Conservation (phyloP, 2,329 filamentous ascomycete species). For the Hirsutella thompsonii region DNA sequence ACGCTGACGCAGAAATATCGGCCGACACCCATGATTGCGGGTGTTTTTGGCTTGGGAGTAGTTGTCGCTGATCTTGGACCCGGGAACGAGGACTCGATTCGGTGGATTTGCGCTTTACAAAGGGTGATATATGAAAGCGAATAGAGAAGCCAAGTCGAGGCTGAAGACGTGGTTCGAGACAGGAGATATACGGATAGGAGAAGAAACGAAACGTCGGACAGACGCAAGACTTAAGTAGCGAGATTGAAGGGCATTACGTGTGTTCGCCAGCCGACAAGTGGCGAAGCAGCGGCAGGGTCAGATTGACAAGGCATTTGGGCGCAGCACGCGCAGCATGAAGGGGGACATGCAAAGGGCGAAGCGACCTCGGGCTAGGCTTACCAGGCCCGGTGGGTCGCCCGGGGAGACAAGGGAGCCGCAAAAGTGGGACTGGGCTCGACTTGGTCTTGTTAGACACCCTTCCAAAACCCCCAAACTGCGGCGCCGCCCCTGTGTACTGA, state of each 20-base stretch:
- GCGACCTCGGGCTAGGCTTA: neutral
- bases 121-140: too few species aligned
- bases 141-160: too few species aligned
- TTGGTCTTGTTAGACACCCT: too few species aligned
- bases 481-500: too few species aligned
- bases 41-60: slow-evolving; percentile 3
- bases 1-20: slow-evolving; percentile 77
- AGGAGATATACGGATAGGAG: neutral
- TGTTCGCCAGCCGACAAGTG: neutral
- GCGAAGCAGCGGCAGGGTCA: neutral
- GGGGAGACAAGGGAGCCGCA: neutral
- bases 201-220: neutral
- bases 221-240: neutral
- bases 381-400: neutral
- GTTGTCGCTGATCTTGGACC: too few species aligned
- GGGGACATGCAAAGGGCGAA: neutral
- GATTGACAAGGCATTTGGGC: neutral
- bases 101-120: too few species aligned
- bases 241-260: neutral
- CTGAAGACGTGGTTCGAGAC: neutral
- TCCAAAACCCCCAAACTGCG: too few species aligned
- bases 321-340: neutral
- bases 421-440: too few species aligned
- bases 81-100: too few species aligned
- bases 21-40: slow-evolving; percentile 46